Percentiles rank a stretch among this genome's conserved stretches.
These are phyloP conservation scores for Lentinula raphanica DNA, from an alignment of 768 basidiomycete genomes.

Conservation along the genomic window DNA sequence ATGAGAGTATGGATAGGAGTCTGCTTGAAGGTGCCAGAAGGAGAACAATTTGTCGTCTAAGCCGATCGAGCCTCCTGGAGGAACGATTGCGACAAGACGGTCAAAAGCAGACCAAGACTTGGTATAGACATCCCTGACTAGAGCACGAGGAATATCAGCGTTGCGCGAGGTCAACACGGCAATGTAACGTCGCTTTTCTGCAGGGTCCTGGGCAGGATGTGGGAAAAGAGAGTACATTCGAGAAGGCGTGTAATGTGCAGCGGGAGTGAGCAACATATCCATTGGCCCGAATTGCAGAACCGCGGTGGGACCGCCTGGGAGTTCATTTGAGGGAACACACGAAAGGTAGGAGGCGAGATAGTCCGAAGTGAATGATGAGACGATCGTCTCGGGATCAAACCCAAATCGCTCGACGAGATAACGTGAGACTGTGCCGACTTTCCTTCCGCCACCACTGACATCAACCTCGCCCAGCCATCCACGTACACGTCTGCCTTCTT, in stretches of 20 bases:
- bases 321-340: constrained; percentile 51
- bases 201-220: constrained; percentile 75
- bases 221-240: constrained; percentile 71
- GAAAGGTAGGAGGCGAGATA: constrained; percentile 75
- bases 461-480: constrained; percentile 85
- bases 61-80: constrained; percentile 89
- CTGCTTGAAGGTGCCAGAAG: constrained; percentile 82
- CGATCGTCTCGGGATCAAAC: constrained; percentile 70
- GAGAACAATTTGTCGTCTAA: constrained; percentile 89
- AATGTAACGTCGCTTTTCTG: constrained; percentile 71
- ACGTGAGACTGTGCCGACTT: constrained; percentile 60
- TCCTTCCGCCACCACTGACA: constrained; percentile 54
- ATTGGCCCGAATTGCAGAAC: constrained; percentile 79
- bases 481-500: constrained; percentile 67
- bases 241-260: constrained; percentile 69
- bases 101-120: constrained; percentile 93
- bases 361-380: constrained; percentile 75
- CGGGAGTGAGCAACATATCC: constrained; percentile 72
- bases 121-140: constrained; percentile 87
- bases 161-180: constrained; percentile 48
- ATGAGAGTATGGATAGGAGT: constrained; percentile 68
- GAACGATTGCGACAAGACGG: constrained; percentile 80
- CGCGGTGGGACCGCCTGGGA: constrained; percentile 45
- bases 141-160: constrained; percentile 77
- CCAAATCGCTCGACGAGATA: constrained; percentile 80